Evolutionary conservation across 169 alveolate genomes (phyloP).

Genomic region (Theileria orientalis): DNA sequence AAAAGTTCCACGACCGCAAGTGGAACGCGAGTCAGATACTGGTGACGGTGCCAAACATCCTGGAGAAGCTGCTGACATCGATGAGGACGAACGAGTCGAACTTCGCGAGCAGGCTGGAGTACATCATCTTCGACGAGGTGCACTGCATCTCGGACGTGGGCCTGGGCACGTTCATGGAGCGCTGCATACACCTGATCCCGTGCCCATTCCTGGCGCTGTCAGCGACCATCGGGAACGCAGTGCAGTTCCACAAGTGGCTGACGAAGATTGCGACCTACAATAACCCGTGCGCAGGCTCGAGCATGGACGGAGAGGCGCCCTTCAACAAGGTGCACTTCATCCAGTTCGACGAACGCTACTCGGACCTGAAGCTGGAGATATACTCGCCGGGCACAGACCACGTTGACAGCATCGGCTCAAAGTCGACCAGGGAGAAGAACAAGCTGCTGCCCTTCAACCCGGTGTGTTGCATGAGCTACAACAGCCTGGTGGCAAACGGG

Average conservation of each 20-base stretch:
- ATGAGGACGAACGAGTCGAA: slow-evolving; percentile 72
- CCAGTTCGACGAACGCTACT: slow-evolving; percentile 78
- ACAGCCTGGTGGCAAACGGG: slow-evolving; percentile 24
- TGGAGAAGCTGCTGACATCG: slow-evolving; percentile 83
- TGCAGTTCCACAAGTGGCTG: slow-evolving; percentile 79
- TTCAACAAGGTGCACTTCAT: slow-evolving; percentile 72
- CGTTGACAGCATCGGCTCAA: not conserved
- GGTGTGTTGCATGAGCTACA: slow-evolving; percentile 60
- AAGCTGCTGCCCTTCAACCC: slow-evolving; percentile 71
- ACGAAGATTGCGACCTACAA: slow-evolving; percentile 49
- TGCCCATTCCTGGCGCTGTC: slow-evolving; percentile 90
- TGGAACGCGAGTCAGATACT: slow-evolving; percentile 83
- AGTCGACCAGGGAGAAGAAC: not conserved
- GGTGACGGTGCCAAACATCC: slow-evolving; percentile 83
- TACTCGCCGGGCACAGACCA: slow-evolving; percentile 31
- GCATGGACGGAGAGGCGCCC: too few relatives aligned
- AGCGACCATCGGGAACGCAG: slow-evolving; percentile 89
- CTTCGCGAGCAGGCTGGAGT: slow-evolving; percentile 75
- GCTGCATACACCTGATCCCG: slow-evolving; percentile 82
- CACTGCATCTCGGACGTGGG: slow-evolving; percentile 84
- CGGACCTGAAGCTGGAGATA: slow-evolving; percentile 77
- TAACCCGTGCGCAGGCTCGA: not conserved
- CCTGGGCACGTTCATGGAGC: slow-evolving; percentile 70
- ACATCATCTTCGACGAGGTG: slow-evolving; percentile 87
- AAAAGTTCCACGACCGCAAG: slow-evolving; percentile 76